phyloP scores from a whole-genome alignment of 495 filamentous ascomycete species.

The Amphirosellinia nigrospora region DNA sequence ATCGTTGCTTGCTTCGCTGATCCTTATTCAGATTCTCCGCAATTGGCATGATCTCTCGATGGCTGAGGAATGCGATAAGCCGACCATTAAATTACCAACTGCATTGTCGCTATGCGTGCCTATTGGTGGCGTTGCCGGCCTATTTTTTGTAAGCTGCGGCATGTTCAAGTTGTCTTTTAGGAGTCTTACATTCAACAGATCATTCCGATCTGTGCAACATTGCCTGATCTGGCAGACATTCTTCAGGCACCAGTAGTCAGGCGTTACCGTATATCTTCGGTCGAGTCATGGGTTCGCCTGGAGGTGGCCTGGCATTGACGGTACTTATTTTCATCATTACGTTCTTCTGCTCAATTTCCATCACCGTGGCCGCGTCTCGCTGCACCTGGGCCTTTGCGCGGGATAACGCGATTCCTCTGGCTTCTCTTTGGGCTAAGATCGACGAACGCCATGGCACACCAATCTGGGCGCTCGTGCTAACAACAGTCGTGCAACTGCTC shows the following conservation, averaged over 20 bases:
- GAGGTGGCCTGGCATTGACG: slow-evolving; percentile 69
- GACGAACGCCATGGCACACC: slow-evolving; percentile 53
- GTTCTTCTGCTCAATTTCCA: slow-evolving; percentile 60
- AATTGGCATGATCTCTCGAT: slow-evolving; percentile 67
- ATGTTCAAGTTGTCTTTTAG: slow-evolving; percentile 38
- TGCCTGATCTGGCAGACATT: slow-evolving; percentile 54
- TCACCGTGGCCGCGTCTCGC: slow-evolving; percentile 57
- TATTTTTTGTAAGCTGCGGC: slow-evolving; percentile 62
- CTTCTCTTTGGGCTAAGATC: slow-evolving; percentile 62
- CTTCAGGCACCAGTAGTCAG: slow-evolving; percentile 56
- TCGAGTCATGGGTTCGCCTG: slow-evolving; percentile 56
- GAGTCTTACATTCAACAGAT: slow-evolving; percentile 27
- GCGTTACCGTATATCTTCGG: slow-evolving; percentile 62
- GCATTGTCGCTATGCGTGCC: slow-evolving; percentile 65
- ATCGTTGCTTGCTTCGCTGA: not conserved
- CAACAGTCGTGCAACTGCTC: slow-evolving; percentile 57
- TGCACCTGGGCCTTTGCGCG: slow-evolving; percentile 63
- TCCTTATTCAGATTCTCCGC: slow-evolving; percentile 50
- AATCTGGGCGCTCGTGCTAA: slow-evolving; percentile 60
- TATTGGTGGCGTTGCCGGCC: slow-evolving; percentile 62
- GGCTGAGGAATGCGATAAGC: slow-evolving; percentile 62
- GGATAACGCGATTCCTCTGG: slow-evolving; percentile 67
- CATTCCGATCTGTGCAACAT: slow-evolving; percentile 42
- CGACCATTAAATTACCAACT: slow-evolving; percentile 62
- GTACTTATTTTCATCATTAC: slow-evolving; percentile 71